Conservation (phyloP, 495 filamentous ascomycete species). For the Aspergillus nanangensis region DNA sequence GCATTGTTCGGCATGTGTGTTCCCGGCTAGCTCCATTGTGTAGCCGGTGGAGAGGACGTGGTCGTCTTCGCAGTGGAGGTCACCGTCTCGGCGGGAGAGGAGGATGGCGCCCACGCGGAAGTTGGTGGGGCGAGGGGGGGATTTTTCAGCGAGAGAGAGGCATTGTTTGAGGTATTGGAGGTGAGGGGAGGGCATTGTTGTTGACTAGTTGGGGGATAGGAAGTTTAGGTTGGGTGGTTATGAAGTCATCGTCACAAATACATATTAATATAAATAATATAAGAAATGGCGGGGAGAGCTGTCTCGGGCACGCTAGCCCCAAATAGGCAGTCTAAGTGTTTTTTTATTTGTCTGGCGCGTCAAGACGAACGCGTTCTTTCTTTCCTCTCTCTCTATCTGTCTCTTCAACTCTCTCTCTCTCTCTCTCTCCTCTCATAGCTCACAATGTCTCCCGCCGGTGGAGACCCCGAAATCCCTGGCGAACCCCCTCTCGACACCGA, state of each 20-base stretch:
- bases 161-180: slow-evolving; percentile 64
- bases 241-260: no score
- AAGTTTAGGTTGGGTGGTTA: no score
- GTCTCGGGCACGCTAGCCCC: not conserved
- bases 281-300: not conserved
- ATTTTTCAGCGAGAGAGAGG: slow-evolving; percentile 67
- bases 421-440: not conserved
- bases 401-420: not conserved
- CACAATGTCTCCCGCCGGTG: slow-evolving; percentile 7
- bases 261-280: no score
- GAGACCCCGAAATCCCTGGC: slow-evolving; percentile 17
- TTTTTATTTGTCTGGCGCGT: not conserved
- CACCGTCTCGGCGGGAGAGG: slow-evolving; percentile 45
- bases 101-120: slow-evolving; percentile 89
- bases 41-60: slow-evolving; percentile 77
- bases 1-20: slow-evolving; percentile 95
- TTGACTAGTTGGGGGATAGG: not conserved
- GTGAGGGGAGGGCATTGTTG: slow-evolving; percentile 42
- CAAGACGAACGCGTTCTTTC: not conserved
- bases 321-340: slow-evolving; percentile 4
- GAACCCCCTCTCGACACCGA: slow-evolving; percentile 57
- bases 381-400: not conserved
- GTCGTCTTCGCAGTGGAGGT: slow-evolving; percentile 38
- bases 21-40: slow-evolving; percentile 84
- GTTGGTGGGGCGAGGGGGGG: slow-evolving; percentile 82